These are phyloP conservation scores for Pyrenochaeta sp. DNA, from an alignment of 2,329 filamentous ascomycete genomes.

Conservation along the genomic window DNA sequence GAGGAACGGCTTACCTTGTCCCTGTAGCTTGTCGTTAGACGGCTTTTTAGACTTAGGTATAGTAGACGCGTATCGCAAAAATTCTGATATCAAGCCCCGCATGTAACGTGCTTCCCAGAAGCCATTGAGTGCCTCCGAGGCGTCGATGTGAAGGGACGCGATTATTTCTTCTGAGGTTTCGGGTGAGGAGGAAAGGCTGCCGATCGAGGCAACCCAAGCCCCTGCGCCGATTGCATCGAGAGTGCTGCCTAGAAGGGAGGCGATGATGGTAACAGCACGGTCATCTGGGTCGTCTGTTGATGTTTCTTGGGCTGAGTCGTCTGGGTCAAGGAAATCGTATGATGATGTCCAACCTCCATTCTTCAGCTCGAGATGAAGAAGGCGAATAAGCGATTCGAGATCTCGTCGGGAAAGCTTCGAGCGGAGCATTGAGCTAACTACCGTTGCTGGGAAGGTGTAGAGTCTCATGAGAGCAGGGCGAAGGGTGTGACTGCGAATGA, in stretches of 20 bases:
- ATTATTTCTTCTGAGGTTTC: conserved; percentile 71
- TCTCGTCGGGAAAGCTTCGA: conserved; percentile 71
- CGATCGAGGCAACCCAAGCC: conserved; percentile 68
- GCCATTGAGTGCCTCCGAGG: conserved; percentile 75
- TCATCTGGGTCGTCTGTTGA: conserved; percentile 67
- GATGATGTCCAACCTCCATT: conserved; percentile 78
- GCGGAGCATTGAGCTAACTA: conserved; percentile 71
- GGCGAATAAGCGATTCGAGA: conserved; percentile 74
- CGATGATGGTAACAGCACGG: conserved; percentile 74
- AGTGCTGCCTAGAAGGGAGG: conserved; percentile 75
- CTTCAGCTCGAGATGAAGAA: conserved; percentile 76
- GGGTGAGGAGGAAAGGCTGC: conserved; percentile 60
- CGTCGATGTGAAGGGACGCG: conserved; percentile 71
- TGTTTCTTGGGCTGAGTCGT: conserved; percentile 31
- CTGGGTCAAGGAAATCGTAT: conserved; percentile 68
- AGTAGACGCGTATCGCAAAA: conserved; percentile 64
- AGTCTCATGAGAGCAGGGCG: conserved; percentile 75
- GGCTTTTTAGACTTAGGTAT: conserved; percentile 42
- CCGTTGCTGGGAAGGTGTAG: conserved; percentile 67
- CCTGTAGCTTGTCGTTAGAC: conserved; percentile 40
- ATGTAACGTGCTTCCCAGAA: conserved; percentile 74
- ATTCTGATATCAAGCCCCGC: conserved; percentile 70
- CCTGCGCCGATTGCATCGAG: conserved; percentile 78
- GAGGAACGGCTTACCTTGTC: conserved; percentile 59
- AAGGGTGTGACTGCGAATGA: conserved; percentile 69